Conservation (phyloP, 371 early-diverging fungal species). For the Zychaea mexicana region DNA sequence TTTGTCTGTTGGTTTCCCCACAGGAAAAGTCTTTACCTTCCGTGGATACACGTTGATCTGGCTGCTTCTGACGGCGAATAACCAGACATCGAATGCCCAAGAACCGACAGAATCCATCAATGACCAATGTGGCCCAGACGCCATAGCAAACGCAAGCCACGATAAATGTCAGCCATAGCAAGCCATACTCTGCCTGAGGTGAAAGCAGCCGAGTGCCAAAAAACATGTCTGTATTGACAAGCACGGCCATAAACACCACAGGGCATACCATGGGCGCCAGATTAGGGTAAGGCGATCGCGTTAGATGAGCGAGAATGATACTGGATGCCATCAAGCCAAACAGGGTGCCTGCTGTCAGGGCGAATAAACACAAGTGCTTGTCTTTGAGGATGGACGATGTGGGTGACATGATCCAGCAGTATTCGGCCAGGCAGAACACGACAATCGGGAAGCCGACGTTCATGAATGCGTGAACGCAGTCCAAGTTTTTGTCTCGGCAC, state of each 20-base stretch:
- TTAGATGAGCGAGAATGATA: constrained; percentile 89
- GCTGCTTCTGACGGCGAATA: constrained; percentile 46
- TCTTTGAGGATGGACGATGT: constrained; percentile 59
- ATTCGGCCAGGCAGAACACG: constrained; percentile 53
- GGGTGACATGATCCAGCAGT: constrained; percentile 71
- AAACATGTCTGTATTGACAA: constrained; percentile 58
- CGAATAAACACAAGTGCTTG: constrained; percentile 72
- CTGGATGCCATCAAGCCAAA: constrained; percentile 91
- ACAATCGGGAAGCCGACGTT: constrained; percentile 53
- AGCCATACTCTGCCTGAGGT: constrained; percentile 10
- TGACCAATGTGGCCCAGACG: constrained; percentile 79
- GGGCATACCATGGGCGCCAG: constrained; percentile 72
- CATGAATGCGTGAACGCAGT: constrained; percentile 13
- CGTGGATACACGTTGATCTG: constrained; percentile 2
- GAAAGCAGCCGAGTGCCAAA: constrained; percentile 24
- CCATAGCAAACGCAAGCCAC: constrained; percentile 11
- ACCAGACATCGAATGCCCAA: constrained; percentile 84
- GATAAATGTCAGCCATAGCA: constrained; percentile 19
- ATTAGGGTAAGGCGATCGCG: constrained; percentile 77
- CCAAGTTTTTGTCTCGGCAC: constrained; percentile 27
- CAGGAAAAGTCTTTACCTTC: neutral
- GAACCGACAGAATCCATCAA: constrained; percentile 83
- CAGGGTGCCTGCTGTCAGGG: constrained; percentile 71
- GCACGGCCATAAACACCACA: constrained; percentile 65
- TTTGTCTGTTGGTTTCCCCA: neutral